Conservation (phyloP, 495 filamentous ascomycete genomes). For the Penicillium antarcticum region DNA sequence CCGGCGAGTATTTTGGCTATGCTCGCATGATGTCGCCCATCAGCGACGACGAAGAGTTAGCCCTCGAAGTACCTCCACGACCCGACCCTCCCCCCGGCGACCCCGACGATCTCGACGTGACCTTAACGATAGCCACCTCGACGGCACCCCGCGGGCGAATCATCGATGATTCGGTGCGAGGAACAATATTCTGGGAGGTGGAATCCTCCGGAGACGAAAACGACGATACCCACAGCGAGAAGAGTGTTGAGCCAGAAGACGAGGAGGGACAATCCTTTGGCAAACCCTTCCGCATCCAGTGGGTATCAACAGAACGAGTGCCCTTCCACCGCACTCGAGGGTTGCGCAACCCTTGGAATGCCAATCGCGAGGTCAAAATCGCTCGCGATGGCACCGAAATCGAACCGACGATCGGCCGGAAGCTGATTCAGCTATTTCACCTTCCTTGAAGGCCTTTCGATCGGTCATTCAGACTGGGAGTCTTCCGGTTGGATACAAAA, state of each 20-base stretch:
- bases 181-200: conserved; percentile 96
- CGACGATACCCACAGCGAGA: conserved; percentile 30
- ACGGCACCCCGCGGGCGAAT: conserved; percentile 82
- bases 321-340: conserved; percentile 91
- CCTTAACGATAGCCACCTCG: conserved; percentile 74
- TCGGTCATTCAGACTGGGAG: too few species aligned
- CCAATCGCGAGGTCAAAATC: conserved; percentile 94
- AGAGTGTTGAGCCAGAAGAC: conserved; percentile 37
- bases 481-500: too few species aligned
- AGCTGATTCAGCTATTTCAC: conserved; percentile 77
- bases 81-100: conserved; percentile 55
- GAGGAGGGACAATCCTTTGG: conserved; percentile 68
- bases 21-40: conserved; percentile 89
- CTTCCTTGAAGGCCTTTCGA: neutral
- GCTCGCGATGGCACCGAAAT: conserved; percentile 94
- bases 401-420: conserved; percentile 76
- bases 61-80: conserved; percentile 50
- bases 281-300: conserved; percentile 89
- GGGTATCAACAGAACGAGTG: conserved; percentile 80
- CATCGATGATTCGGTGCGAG: conserved; percentile 88
- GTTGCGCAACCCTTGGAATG: conserved; percentile 93
- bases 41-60: conserved; percentile 65
- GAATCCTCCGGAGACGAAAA: conserved; percentile 55
- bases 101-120: conserved; percentile 56
- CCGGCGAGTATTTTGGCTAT: conserved; percentile 95